Evolutionary conservation across 2,329 filamentous ascomycete species (phyloP).

Genomic region (Fusarium continuum): DNA sequence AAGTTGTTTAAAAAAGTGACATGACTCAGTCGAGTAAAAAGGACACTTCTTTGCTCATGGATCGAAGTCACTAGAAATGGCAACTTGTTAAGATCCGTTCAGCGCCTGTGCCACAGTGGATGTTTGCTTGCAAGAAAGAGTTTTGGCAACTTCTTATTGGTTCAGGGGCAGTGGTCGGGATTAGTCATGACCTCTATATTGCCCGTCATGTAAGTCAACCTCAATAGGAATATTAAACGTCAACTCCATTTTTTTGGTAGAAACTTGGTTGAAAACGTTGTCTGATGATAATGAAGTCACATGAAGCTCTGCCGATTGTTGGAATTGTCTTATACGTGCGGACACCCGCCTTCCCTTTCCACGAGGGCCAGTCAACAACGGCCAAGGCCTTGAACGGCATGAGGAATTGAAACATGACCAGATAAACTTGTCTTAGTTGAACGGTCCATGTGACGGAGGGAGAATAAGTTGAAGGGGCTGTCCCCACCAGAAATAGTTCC

Average conservation of each 20-base stretch:
- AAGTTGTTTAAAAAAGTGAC: slow-evolving; percentile 2
- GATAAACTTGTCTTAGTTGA: neutral
- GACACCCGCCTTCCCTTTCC: slow-evolving; percentile 18
- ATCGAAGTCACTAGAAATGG: slow-evolving; percentile 44
- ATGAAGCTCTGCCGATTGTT: slow-evolving; percentile 10
- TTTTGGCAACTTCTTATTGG: slow-evolving; percentile 41
- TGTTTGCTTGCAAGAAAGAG: slow-evolving; percentile 12
- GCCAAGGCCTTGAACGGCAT: slow-evolving; percentile 3
- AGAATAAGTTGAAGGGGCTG: slow-evolving; percentile 38
- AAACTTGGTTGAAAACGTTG: neutral
- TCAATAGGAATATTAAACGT: neutral
- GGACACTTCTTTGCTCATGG: slow-evolving; percentile 37
- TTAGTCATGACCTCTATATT: slow-evolving; percentile 30
- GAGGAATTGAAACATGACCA: slow-evolving; percentile 8
- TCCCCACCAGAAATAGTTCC: slow-evolving; percentile 8
- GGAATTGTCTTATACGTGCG: slow-evolving; percentile 33
- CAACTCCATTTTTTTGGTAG: neutral
- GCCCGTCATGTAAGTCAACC: slow-evolving; percentile 19
- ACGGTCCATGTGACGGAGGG: slow-evolving; percentile 8
- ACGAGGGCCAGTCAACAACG: slow-evolving; percentile 6
- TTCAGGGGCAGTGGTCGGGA: neutral
- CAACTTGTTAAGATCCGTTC: slow-evolving; percentile 42
- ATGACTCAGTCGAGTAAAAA: slow-evolving; percentile 40
- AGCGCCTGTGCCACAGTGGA: slow-evolving; percentile 5
- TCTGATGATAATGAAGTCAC: neutral